These are phyloP conservation scores for Keithomyces neogunnii DNA, from an alignment of 2,329 filamentous ascomycete genomes.

Conservation along the genomic window DNA sequence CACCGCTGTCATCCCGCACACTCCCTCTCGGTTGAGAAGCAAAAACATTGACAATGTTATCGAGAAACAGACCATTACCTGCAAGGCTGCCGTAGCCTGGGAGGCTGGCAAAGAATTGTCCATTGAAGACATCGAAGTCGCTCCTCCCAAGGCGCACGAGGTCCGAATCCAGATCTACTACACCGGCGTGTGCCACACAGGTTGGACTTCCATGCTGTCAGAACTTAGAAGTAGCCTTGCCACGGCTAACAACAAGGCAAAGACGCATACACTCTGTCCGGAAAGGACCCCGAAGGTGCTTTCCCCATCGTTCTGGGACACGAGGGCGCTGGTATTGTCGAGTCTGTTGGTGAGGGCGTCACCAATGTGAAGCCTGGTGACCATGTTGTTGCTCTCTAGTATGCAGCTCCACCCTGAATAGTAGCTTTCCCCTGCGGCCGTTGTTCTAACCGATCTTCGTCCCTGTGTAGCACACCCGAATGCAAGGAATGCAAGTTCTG, in stretches of 20 bases:
- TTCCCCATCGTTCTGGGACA: conserved; percentile 86
- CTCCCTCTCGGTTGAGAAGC: conserved; percentile 1
- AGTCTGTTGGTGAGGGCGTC: conserved; percentile 90
- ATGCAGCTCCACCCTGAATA: conserved; percentile 23
- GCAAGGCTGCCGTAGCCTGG: conserved; percentile 97
- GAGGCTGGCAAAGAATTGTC: conserved; percentile 83
- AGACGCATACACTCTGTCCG: conserved; percentile 92
- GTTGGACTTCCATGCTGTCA: conserved; percentile 33
- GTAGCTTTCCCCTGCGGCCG: neutral
- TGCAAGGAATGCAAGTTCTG: conserved; percentile 99
- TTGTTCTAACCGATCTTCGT: neutral
- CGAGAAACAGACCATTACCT: conserved; percentile 74
- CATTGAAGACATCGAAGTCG: conserved; percentile 89
- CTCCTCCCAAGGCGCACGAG: conserved; percentile 81
- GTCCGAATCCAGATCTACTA: conserved; percentile 96
- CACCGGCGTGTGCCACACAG: conserved; percentile 98
- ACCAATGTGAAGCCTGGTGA: conserved; percentile 91
- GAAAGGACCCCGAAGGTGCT: conserved; percentile 93
- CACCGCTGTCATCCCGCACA: neutral
- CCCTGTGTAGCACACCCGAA: conserved; percentile 71
- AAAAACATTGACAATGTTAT: conserved; percentile 1
- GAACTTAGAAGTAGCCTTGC: neutral
- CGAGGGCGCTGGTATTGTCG: conserved; percentile 85
- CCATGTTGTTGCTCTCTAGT: conserved; percentile 85
- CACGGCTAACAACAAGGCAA: conserved; percentile 7